phyloP scores from a whole-genome alignment of 805 yeast species.

The Candida xyloterini region DNA sequence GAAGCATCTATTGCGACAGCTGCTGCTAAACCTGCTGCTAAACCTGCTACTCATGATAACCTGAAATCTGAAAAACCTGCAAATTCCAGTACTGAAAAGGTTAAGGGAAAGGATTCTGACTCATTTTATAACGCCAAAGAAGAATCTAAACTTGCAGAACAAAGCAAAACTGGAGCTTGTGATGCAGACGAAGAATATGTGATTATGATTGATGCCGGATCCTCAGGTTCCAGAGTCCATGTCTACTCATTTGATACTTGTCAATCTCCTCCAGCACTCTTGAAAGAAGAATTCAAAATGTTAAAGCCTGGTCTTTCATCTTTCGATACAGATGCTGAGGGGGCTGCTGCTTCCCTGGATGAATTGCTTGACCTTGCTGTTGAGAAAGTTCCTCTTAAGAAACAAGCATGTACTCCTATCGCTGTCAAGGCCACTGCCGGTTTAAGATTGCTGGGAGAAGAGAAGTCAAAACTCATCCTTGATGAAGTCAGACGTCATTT shows the following conservation, averaged over 20 bases:
- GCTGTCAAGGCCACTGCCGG: constrained; percentile 99
- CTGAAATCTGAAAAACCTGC: constrained; percentile 2
- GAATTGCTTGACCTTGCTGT: constrained; percentile 76
- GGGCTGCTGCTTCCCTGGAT: constrained; percentile 90
- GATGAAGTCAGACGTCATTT: constrained; percentile 73
- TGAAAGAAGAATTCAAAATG: constrained; percentile 83
- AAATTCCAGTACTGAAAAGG: constrained; percentile 5
- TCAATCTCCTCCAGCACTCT: constrained; percentile 73
- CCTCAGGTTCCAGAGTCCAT: constrained; percentile 95
- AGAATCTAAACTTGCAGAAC: constrained; percentile 14
- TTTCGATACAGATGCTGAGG: constrained; percentile 71
- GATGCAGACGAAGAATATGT: constrained; percentile 59
- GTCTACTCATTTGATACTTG: constrained; percentile 90
- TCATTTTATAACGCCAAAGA: constrained; percentile 13
- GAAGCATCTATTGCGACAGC: not conserved
- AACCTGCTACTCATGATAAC: not conserved
- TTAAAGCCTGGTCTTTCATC: constrained; percentile 88
- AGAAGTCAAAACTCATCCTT: constrained; percentile 67
- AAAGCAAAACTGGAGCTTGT: constrained; percentile 31
- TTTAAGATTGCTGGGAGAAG: constrained; percentile 77
- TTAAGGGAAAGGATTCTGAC: constrained; percentile 2
- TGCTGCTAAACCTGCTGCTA: not conserved
- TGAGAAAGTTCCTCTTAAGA: constrained; percentile 67
- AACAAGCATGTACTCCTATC: constrained; percentile 82
- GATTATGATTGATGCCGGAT: constrained; percentile 96